Evolutionary conservation across 441 rosid species (phyloP).

Genomic region (Aleurites moluccanus): DNA sequence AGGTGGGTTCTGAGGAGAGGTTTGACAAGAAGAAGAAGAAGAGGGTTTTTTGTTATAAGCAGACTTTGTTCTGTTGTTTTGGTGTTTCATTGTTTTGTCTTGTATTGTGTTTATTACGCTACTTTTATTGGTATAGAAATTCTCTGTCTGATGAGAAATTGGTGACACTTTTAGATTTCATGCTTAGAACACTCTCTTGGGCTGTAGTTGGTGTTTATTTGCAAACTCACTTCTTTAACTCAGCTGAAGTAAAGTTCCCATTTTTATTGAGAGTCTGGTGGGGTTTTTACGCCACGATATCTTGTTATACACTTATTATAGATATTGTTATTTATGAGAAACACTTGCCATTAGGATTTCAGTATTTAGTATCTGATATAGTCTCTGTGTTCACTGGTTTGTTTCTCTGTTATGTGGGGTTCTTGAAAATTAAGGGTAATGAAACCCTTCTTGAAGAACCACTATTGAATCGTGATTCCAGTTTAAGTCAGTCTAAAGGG

Average conservation of each 20-base stretch:
- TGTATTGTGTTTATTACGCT: conserved; percentile 38
- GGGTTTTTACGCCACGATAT: conserved; percentile 43
- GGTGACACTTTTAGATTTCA: conserved; percentile 46
- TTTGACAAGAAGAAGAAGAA: conserved; percentile 7
- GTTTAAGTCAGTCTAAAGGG: conserved; percentile 1
- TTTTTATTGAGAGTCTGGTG: conserved; percentile 56
- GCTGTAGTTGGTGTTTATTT: conserved; percentile 38
- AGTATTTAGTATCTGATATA: conserved; percentile 37
- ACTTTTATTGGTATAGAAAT: conserved; percentile 42
- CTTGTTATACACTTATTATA: conserved; percentile 46
- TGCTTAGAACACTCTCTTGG: conserved; percentile 51
- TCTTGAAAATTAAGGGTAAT: conserved; percentile 30
- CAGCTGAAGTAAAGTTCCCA: conserved; percentile 33
- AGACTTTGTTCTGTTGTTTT: conserved; percentile 42
- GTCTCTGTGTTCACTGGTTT: conserved; percentile 42
- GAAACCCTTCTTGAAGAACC: conserved; percentile 45
- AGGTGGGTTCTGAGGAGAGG: conserved; percentile 23
- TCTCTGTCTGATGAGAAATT: conserved; percentile 41
- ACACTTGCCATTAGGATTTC: conserved; percentile 26
- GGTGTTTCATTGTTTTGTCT: conserved; percentile 43
- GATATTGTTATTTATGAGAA: conserved; percentile 36
- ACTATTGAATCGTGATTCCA: conserved; percentile 41
- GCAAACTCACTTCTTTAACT: conserved; percentile 24
- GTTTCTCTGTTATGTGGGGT: conserved; percentile 49
- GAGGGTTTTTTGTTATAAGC: conserved; percentile 30